Base-by-base conservation (phyloP, 495 filamentous ascomycete species). In the Neurospora sp. region DNA sequence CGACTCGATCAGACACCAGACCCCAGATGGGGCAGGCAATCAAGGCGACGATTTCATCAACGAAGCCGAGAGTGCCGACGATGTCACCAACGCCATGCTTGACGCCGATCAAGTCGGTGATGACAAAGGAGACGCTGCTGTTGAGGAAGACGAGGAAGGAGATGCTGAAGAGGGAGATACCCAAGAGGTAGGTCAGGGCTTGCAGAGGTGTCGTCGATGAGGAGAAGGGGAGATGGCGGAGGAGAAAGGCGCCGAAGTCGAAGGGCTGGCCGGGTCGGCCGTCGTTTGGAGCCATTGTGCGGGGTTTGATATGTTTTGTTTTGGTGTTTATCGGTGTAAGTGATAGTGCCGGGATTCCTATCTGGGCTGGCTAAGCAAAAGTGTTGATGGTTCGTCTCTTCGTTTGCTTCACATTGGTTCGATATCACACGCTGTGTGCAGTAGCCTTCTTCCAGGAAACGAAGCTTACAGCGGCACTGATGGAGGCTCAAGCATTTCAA, bases 61-160 rank as follows among this genome's bases (percentile, higher is more conserved):
- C 95, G 82, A 99, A 98, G 40, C 96, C 96, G 41, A 99, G 86
- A 2, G 95, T 98, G 31, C 96, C 96, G 23, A 97, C 94, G 5
- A 93, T 90, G 85, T 97, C 90, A 39, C 96, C 96, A 38, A 97
- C 93, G 70, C 89, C 88, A 69, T 90, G 81, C 77, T 88, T 88
- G 46, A 93, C 84, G 69, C 93, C 93, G 72, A 99, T 90, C 44
- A 97, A 85, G 81, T 97, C 92, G 9, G 94, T 97, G 75, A 98
- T 92, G 71, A 98, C 93, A 82, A 98, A 99, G 40, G 93, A 95
- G 73, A 98, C 85, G 77, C 92, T 92, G 76, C 91, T 92, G 84
- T 98, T 99, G 76, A 99, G 91, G 85, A 98, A 99, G 70, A 99
- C 96, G 72, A 99, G 89, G 84, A 98, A 97, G 41, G 93, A 92